These are phyloP conservation scores for Hymenoscyphus scutula DNA, from an alignment of 2,329 filamentous ascomycete genomes.

Conservation along the genomic window DNA sequence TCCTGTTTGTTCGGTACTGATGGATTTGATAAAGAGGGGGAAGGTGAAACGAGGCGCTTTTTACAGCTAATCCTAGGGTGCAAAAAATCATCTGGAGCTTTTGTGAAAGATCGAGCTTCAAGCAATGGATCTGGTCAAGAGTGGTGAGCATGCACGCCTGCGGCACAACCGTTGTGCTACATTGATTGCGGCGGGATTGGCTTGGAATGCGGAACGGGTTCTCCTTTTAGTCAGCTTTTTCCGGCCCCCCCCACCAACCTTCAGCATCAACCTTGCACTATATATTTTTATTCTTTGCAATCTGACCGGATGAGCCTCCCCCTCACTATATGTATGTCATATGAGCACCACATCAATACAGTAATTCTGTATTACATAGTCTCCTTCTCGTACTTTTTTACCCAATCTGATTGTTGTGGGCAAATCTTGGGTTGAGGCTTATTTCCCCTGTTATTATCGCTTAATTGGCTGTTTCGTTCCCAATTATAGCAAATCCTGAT, in stretches of 20 bases:
- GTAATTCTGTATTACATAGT: no score
- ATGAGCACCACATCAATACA: neutral
- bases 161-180: neutral
- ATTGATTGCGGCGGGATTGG: neutral
- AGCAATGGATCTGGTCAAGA: no score
- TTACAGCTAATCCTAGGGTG: neutral
- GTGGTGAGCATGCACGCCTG: neutral
- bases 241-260: neutral
- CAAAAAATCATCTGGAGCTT: neutral
- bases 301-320: neutral
- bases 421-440: neutral
- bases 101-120: neutral
- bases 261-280: neutral
- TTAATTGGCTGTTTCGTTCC: neutral
- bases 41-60: neutral
- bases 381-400: neutral
- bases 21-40: neutral
- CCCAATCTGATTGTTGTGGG: neutral
- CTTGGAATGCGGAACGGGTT: neutral
- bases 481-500: conserved; percentile 1
- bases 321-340: neutral
- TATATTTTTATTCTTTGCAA: neutral
- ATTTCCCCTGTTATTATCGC: neutral
- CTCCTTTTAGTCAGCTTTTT: conserved; percentile 1
- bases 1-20: neutral